Evolutionary conservation across 2,329 filamentous ascomycete genomes (phyloP).

Genomic region (Colletotrichum caudatum): DNA sequence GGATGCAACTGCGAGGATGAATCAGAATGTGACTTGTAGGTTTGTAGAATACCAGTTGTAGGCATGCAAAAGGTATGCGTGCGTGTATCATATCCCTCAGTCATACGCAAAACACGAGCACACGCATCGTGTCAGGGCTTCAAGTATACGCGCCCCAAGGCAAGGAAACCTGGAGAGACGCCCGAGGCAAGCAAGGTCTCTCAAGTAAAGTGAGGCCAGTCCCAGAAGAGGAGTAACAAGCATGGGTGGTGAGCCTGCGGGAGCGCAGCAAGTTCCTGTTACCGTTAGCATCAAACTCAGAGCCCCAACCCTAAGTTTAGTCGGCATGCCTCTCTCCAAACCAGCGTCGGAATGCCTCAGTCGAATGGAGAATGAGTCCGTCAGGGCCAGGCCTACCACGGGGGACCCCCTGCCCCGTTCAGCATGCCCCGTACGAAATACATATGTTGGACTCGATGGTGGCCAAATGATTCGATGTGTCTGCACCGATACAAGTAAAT

Average conservation of each 20-base stretch:
- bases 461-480: background rate
- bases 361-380: slow-evolving; percentile 26
- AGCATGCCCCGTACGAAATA: background rate
- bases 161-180: background rate
- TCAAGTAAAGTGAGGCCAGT: slow-evolving; percentile 11
- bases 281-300: slow-evolving; percentile 21
- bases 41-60: background rate
- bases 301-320: slow-evolving; percentile 30
- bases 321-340: slow-evolving; percentile 24
- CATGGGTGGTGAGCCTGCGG: slow-evolving; percentile 14
- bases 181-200: background rate
- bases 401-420: background rate
- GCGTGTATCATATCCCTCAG: background rate
- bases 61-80: background rate
- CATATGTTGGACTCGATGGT: background rate
- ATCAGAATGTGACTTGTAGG: background rate
- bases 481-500: too few species aligned
- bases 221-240: background rate
- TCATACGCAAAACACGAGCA: background rate
- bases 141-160: background rate
- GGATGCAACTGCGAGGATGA: background rate
- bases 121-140: background rate
- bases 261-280: slow-evolving; percentile 20
- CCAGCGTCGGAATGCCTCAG: slow-evolving; percentile 33
- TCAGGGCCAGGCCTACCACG: slow-evolving; percentile 13